Evolutionary conservation across 306 rosid genomes (phyloP).

Genomic region (Cucumis sativus): DNA sequence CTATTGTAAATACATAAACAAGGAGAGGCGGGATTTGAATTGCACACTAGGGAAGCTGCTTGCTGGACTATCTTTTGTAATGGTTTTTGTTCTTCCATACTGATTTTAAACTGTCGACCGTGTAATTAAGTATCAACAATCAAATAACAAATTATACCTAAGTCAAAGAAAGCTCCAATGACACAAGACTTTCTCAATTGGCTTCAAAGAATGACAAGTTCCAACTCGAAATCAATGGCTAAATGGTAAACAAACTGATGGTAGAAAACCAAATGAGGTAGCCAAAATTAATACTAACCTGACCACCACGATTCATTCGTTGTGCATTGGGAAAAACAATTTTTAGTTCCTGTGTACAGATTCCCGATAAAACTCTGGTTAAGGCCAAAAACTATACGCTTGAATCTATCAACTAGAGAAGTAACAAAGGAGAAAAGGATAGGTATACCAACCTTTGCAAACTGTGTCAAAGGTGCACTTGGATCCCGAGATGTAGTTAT

Average conservation of each 20-base stretch:
- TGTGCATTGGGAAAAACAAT: constrained; percentile 80
- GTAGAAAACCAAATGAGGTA: background rate
- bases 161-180: background rate
- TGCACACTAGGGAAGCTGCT: no score
- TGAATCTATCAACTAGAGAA: background rate
- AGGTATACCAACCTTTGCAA: constrained; percentile 59
- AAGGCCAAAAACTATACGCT: background rate
- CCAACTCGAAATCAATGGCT: background rate
- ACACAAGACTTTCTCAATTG: background rate
- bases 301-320: constrained; percentile 91
- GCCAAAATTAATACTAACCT: constrained; percentile 36
- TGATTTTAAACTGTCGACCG: background rate
- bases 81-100: background rate
- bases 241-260: background rate
- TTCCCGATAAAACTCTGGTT: constrained; percentile 3
- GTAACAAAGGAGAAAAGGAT: background rate
- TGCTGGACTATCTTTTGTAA: no score
- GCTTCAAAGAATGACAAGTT: background rate
- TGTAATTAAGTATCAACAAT: background rate
- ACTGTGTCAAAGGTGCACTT: constrained; percentile 77
- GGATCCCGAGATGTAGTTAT: constrained; percentile 85
- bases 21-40: no score
- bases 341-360: constrained; percentile 57
- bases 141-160: background rate
- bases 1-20: no score